A percentile compares a stretch with the other conserved stretches of the same genome.
These are phyloP conservation scores for Globisporangium rhizosaccharum DNA, from an alignment of 352 stramenopile genomes.

Conservation along the genomic window DNA sequence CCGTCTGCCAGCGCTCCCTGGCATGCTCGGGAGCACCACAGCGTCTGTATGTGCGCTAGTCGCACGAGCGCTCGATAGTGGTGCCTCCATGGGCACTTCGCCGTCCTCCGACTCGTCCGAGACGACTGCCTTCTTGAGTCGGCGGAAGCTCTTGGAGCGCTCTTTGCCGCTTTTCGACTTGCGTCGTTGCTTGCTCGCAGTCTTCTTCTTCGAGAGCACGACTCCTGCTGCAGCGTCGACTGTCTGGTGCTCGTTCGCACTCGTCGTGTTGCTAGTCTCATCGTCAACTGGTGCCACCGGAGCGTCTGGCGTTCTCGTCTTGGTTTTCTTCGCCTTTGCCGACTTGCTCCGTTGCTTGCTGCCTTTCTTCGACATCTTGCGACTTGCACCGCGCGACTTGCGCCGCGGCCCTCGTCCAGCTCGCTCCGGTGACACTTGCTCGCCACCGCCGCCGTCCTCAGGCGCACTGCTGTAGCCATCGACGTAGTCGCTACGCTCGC, in stretches of 20 bases:
- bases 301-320: constrained; percentile 4
- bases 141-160: background rate
- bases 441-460: constrained; percentile 11
- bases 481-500: constrained; percentile 2
- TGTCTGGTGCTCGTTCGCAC: too few relatives aligned
- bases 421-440: constrained; percentile 1
- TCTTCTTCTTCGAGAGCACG: constrained; percentile 6
- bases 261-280: background rate
- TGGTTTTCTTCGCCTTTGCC: constrained; percentile 11
- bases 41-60: background rate
- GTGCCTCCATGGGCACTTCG: background rate
- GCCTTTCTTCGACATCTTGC: constrained; percentile 9
- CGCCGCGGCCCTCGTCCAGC: background rate
- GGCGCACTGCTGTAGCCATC: constrained; percentile 31
- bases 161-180: constrained; percentile 8
- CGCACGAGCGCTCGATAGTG: background rate
- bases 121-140: background rate
- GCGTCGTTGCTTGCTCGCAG: constrained; percentile 1
- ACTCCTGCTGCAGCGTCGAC: background rate
- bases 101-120: constrained; percentile 1
- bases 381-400: constrained; percentile 3
- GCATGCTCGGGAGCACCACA: constrained; percentile 14
- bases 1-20: constrained; percentile 8
- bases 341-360: constrained; percentile 8
- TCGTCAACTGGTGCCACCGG: background rate